Conservation (phyloP, 2,329 filamentous ascomycete species). For the Claviceps capensis region DNA sequence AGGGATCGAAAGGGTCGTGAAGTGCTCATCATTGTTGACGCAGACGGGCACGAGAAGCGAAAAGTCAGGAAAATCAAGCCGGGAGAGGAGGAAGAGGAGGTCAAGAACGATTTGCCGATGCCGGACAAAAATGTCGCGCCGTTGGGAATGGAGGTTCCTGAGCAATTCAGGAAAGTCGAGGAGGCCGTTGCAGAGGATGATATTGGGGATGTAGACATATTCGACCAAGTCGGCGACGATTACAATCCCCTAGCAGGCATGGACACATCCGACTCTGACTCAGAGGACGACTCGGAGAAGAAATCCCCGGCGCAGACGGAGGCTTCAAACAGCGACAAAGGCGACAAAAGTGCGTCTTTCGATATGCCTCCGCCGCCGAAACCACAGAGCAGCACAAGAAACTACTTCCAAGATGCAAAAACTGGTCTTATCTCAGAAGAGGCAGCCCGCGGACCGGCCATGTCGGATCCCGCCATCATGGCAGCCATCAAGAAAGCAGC, state of each 20-base stretch:
- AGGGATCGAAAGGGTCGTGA: conserved; percentile 46
- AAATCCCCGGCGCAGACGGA: neutral
- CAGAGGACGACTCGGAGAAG: conserved; percentile 27
- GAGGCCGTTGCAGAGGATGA: conserved; percentile 28
- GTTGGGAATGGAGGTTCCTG: conserved; percentile 53
- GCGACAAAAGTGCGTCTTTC: conserved; percentile 7
- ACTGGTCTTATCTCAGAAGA: conserved; percentile 40
- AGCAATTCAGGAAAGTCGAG: conserved; percentile 37
- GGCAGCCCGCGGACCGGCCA: conserved; percentile 33
- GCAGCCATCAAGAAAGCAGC: conserved; percentile 80
- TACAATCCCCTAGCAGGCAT: conserved; percentile 54
- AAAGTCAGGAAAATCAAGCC: conserved; percentile 44
- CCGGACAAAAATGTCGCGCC: conserved; percentile 42
- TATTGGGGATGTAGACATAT: conserved; percentile 48
- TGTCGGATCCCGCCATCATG: conserved; percentile 64
- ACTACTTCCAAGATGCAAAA: conserved; percentile 51
- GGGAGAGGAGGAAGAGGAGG: conserved; percentile 21
- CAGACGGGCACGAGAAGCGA: conserved; percentile 51
- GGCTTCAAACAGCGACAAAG: conserved; percentile 6
- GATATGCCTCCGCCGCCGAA: conserved; percentile 35
- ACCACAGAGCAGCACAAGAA: conserved; percentile 29
- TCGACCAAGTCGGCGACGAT: conserved; percentile 51
- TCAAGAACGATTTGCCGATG: conserved; percentile 30
- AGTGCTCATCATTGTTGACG: conserved; percentile 51
- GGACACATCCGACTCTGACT: conserved; percentile 30